Evolutionary conservation across 371 early-diverging fungal species (phyloP), one percentile per base, ranked within the genome.

Genomic region (Circinella umbellata): DNA sequence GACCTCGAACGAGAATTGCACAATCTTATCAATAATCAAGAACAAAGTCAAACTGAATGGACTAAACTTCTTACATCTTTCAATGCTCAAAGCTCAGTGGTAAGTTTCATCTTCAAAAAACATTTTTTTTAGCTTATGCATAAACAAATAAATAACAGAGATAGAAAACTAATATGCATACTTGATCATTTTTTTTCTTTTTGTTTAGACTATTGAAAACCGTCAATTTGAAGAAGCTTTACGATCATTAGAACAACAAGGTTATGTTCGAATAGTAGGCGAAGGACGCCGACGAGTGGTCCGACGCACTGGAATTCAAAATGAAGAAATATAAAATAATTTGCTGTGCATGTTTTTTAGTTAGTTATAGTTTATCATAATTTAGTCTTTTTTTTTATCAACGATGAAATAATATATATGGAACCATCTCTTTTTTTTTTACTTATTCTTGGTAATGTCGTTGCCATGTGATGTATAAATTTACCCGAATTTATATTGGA

Each of bases 1-100:
- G 84, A 83, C 66, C 69, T 86, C 57, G 77, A 78, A 38, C 80
- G 77, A 49, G 84, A 85, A 64, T 57, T 88, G 37, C 68, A 78
- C 67, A 73, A 73, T n/a, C 60, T 84, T 61, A 71, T 86, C 60
- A 68, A 76, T 39, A 73, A 76, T 34, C 77, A 79, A 38, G 74
- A 77, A 35, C 74, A 74, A 42, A 74, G 66, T 7, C 75, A 75
- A 42, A 73, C 85, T 48, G 80, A 77, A 37, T 85, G 76, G 71
- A 64, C 73, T 17, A 77, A 76, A 54, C 70, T 84, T 14, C 73
- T 81, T 38, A 79, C 78, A 3, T 80, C 84, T 27, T 80, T 88
- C 36, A 86, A 82, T 68, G 81, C 83, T 35, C 86, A 88, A 67
- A 85, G 83, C 71, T 74, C 76, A 57, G 81, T 86, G 75, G 87